Percentiles rank a stretch among this genome's conserved stretches.
These are phyloP conservation scores for Mallotus repandus DNA, from an alignment of 441 rosid species.

Conservation along the genomic window DNA sequence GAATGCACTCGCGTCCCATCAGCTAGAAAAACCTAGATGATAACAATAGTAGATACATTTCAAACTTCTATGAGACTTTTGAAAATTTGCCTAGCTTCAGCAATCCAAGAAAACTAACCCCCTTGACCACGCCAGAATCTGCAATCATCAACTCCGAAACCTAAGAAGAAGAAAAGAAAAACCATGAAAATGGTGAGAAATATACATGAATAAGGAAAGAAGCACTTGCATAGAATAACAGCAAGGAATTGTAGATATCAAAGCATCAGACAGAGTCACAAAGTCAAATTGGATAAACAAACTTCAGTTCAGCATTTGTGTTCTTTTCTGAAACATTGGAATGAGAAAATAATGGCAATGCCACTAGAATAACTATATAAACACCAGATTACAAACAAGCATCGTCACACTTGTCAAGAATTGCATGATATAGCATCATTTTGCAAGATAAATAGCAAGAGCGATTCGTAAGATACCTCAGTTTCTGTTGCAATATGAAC, in stretches of 20 bases:
- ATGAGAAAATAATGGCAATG: not conserved
- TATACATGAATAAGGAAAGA: not conserved
- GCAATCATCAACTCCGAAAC: conserved; percentile 61
- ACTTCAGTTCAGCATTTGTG: not conserved
- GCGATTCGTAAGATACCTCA: conserved; percentile 46
- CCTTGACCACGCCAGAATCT: conserved; percentile 55
- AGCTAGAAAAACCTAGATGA: conserved; percentile 58
- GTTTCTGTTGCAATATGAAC: conserved; percentile 67
- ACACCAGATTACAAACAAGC: not conserved
- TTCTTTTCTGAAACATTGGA: not conserved
- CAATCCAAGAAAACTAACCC: conserved; percentile 59
- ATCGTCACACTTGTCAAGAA: not conserved
- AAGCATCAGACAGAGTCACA: not conserved
- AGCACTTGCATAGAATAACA: not conserved
- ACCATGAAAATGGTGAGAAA: not conserved
- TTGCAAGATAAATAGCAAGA: not conserved
- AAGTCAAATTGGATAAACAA: not conserved
- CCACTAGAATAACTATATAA: not conserved
- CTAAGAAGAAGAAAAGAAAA: conserved; percentile 29
- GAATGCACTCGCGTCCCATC: conserved; percentile 72
- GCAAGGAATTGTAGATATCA: not conserved
- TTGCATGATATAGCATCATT: not conserved
- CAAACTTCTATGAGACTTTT: not conserved
- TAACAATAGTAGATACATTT: not conserved
- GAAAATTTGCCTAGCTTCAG: not conserved